phyloP scores from a whole-genome alignment of 2,329 filamentous ascomycete species.

The Apiospora hydei region DNA sequence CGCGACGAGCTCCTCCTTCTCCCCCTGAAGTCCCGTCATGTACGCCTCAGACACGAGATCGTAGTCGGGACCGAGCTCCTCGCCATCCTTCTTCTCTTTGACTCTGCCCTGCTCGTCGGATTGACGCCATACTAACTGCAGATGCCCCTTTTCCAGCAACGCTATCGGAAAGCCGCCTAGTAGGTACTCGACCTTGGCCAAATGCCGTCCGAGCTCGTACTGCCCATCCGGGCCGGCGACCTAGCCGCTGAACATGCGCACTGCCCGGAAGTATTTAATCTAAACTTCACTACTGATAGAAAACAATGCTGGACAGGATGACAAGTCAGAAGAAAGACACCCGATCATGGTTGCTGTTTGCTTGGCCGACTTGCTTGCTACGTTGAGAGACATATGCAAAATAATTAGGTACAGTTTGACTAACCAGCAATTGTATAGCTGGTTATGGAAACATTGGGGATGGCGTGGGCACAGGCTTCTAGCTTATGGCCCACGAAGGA shows the following conservation, averaged over 20 bases:
- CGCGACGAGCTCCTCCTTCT: background rate
- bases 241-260: constrained; percentile 32
- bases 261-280: constrained; percentile 22
- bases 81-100: background rate
- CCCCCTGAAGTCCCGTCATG: background rate
- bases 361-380: too few species aligned
- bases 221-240: constrained; percentile 22
- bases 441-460: too few species aligned
- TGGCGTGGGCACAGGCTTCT: too few species aligned
- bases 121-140: constrained; percentile 21
- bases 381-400: too few species aligned
- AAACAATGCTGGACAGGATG: too few species aligned
- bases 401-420: too few species aligned
- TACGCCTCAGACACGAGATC: background rate
- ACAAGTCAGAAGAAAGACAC: too few species aligned
- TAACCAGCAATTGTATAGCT: too few species aligned
- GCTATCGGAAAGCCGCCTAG: constrained; percentile 32
- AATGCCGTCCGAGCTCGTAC: constrained; percentile 23
- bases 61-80: background rate
- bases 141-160: constrained; percentile 30
- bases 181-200: constrained; percentile 32
- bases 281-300: background rate
- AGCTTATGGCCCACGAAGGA: too few species aligned
- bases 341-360: too few species aligned
- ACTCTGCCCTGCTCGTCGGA: background rate